phyloP scores from a whole-genome alignment of 352 stramenopile genomes.

The Phytophthora pinifolia region DNA sequence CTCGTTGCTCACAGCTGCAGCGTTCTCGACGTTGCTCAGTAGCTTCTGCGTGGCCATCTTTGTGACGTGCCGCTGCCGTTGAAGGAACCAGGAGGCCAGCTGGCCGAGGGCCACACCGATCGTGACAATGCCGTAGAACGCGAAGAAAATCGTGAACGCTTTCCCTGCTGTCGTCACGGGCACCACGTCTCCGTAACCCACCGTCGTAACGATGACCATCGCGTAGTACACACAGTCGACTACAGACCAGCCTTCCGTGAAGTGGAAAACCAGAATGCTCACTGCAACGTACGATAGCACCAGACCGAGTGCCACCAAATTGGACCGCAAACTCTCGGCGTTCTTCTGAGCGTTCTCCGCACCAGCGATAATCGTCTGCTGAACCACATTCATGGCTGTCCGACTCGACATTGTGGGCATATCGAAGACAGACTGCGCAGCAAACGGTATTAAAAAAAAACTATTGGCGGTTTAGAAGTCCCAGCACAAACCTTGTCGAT shows the following conservation, averaged over 20 bases:
- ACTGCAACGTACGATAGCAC: slow-evolving; percentile 61
- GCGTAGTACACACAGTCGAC: slow-evolving; percentile 91
- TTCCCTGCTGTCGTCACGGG: slow-evolving; percentile 57
- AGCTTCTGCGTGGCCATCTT: slow-evolving; percentile 59
- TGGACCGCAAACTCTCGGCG: slow-evolving; percentile 17
- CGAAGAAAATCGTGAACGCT: slow-evolving; percentile 88
- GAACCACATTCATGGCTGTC: slow-evolving; percentile 26
- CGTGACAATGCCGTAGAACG: slow-evolving; percentile 71
- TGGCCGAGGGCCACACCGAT: slow-evolving; percentile 67
- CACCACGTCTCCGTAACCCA: slow-evolving; percentile 86
- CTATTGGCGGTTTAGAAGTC: not conserved
- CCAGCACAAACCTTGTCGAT: slow-evolving; percentile 10
- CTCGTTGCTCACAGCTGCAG: slow-evolving; percentile 20
- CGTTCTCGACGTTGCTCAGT: slow-evolving; percentile 47
- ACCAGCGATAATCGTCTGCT: slow-evolving; percentile 34
- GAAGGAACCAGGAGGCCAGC: slow-evolving; percentile 54
- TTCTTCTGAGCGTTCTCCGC: slow-evolving; percentile 15
- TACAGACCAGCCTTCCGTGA: slow-evolving; percentile 51
- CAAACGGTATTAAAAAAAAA: not conserved
- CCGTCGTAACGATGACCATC: slow-evolving; percentile 92
- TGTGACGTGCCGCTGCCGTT: slow-evolving; percentile 52
- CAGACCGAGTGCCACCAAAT: slow-evolving; percentile 46
- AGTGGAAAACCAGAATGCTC: slow-evolving; percentile 60
- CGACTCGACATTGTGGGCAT: slow-evolving; percentile 23
- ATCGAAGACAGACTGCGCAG: slow-evolving; percentile 34